These are phyloP conservation scores for Cladochytrium tenue DNA, from an alignment of 371 early-diverging fungal genomes.

Conservation along the genomic window DNA sequence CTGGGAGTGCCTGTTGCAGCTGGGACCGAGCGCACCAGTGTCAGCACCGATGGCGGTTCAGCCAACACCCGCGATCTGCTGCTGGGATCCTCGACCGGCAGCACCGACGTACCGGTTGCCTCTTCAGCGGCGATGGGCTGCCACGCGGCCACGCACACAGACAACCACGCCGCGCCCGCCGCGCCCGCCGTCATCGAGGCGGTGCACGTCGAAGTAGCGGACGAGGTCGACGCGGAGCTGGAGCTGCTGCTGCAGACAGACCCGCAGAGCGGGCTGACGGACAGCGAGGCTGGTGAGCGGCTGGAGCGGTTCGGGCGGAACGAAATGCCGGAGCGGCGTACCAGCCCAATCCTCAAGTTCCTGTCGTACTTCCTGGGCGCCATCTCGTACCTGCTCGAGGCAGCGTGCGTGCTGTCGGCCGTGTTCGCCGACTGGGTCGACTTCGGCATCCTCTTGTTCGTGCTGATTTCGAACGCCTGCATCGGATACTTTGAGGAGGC, in stretches of 20 bases:
- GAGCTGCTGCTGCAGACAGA: conserved; percentile 42
- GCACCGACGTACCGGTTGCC: too few relatives aligned
- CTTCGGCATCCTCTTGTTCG: conserved; percentile 80
- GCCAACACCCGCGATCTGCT: too few relatives aligned
- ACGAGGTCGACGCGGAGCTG: conserved; percentile 37
- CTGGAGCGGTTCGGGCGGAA: conserved; percentile 39
- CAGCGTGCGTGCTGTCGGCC: conserved; percentile 61
- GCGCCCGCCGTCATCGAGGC: conserved; percentile 1
- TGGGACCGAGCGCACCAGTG: too few relatives aligned
- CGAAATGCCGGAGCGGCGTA: conserved; percentile 74
- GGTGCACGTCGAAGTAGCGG: conserved; percentile 38
- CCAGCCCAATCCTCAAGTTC: conserved; percentile 83
- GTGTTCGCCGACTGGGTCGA: conserved; percentile 76
- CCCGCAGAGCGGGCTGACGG: conserved; percentile 35
- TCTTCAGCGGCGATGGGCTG: too few relatives aligned
- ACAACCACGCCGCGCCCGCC: background rate
- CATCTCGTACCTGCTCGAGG: conserved; percentile 85
- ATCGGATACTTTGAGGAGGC: conserved; percentile 91
- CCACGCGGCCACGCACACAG: too few relatives aligned
- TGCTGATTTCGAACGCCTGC: conserved; percentile 83
- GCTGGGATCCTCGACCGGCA: too few relatives aligned
- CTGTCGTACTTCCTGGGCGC: conserved; percentile 85
- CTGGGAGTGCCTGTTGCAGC: too few relatives aligned
- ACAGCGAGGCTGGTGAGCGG: conserved; percentile 33
- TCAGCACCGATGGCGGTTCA: too few relatives aligned